phyloP scores from a whole-genome alignment of 148 eudicot species.

The Spergularia marina region DNA sequence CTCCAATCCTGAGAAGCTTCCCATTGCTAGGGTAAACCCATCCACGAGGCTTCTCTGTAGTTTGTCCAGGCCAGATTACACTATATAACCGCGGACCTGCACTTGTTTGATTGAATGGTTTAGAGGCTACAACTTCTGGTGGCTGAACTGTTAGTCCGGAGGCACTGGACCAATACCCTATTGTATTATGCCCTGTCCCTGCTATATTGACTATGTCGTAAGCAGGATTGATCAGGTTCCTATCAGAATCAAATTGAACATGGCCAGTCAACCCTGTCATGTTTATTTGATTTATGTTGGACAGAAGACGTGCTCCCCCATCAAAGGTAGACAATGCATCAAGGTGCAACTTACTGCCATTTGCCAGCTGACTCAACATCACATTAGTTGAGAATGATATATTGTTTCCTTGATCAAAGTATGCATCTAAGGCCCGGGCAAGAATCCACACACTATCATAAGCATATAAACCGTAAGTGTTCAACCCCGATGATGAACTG shows the following conservation, averaged over 20 bases:
- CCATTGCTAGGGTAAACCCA: constrained; percentile 34
- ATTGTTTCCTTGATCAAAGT: constrained; percentile 48
- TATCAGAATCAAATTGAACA: constrained; percentile 36
- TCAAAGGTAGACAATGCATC: constrained; percentile 54
- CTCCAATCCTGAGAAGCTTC: constrained; percentile 39
- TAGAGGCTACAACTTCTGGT: constrained; percentile 46
- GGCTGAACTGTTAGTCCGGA: constrained; percentile 56
- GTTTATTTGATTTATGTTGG: constrained; percentile 38
- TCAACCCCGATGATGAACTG: constrained; percentile 41
- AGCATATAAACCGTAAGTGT: constrained; percentile 59
- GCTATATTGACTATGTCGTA: constrained; percentile 62
- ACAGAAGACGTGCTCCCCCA: constrained; percentile 49
- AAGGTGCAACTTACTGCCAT: constrained; percentile 37
- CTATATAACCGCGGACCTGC: constrained; percentile 32
- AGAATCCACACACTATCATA: constrained; percentile 74
- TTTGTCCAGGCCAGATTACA: constrained; percentile 57
- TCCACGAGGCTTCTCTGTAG: constrained; percentile 27
- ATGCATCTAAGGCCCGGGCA: constrained; percentile 54
- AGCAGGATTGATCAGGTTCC: constrained; percentile 43
- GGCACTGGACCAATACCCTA: constrained; percentile 73
- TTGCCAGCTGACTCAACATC: constrained; percentile 20
- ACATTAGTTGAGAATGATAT: constrained; percentile 52
- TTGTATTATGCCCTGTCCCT: constrained; percentile 44
- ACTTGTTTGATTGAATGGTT: constrained; percentile 38
- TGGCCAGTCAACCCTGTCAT: constrained; percentile 56